Evolutionary conservation across 352 stramenopile species (phyloP).

Genomic region (Achlya hypogyna): DNA sequence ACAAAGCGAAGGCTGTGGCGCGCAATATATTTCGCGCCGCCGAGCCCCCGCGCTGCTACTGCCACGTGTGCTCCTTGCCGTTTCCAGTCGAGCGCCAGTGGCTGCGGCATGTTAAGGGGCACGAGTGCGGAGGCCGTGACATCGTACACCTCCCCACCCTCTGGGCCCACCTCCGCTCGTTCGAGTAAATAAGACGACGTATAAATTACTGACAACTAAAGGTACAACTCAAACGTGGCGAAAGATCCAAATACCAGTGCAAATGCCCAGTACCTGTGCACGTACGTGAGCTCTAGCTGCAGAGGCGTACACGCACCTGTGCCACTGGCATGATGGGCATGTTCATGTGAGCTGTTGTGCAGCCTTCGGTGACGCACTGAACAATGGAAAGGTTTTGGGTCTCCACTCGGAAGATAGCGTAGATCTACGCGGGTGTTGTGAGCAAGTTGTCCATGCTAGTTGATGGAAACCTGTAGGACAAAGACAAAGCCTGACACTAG

Average conservation of each 20-base stretch:
- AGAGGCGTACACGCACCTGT: background rate
- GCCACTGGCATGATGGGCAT: background rate
- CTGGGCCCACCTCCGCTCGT: background rate
- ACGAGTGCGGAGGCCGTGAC: slow-evolving; percentile 1
- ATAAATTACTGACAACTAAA: background rate
- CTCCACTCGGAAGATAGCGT: background rate
- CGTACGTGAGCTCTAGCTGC: background rate
- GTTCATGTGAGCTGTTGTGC: background rate
- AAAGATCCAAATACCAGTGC: background rate
- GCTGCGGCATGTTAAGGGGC: background rate
- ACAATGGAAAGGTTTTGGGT: background rate
- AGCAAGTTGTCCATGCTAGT: background rate
- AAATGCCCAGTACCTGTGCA: background rate
- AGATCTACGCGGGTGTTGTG: background rate
- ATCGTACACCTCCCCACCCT: background rate
- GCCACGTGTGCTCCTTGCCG: background rate
- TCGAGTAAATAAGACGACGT: too few species aligned
- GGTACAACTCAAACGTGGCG: background rate
- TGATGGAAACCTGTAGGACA: background rate
- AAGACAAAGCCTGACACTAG: background rate
- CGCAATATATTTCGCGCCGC: background rate
- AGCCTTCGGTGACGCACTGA: background rate
- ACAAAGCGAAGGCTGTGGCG: background rate
- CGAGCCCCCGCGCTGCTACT: background rate
- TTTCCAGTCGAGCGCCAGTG: slow-evolving; percentile 7